Evolutionary conservation across 352 stramenopile species (phyloP).

Genomic region (Pythium graminicola): DNA sequence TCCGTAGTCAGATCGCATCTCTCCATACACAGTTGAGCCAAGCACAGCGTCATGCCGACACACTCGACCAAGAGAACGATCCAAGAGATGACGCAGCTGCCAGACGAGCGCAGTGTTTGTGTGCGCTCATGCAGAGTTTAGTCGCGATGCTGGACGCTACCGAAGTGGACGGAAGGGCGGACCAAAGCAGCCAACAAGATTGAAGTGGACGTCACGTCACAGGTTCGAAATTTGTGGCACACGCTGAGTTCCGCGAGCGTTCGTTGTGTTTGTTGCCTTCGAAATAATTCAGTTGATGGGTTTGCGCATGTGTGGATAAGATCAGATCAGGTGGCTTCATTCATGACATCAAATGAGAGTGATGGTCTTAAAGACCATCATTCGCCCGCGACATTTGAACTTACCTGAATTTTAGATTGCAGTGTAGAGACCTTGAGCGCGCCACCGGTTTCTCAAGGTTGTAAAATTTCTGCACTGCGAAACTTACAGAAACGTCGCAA

Average conservation of each 20-base stretch:
- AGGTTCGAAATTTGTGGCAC: no score
- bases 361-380: conserved; percentile 22
- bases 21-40: not conserved
- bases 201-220: not conserved
- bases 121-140: not conserved
- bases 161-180: not conserved
- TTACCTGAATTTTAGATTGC: no score
- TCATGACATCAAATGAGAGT: not conserved
- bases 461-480: no score
- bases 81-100: not conserved
- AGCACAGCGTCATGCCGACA: not conserved
- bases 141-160: not conserved
- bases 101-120: not conserved
- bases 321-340: conserved; percentile 4
- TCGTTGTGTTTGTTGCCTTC: not conserved
- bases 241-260: conserved; percentile 1
- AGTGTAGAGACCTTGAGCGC: no score
- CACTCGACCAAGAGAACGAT: not conserved
- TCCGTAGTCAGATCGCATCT: not conserved
- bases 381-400: no score
- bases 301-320: not conserved
- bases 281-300: not conserved
- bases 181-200: not conserved
- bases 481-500: no score
- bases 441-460: no score